These are phyloP conservation scores for Aegilops bicornis DNA, from an alignment of 176 grass and related monocot genomes.

Conservation along the genomic window DNA sequence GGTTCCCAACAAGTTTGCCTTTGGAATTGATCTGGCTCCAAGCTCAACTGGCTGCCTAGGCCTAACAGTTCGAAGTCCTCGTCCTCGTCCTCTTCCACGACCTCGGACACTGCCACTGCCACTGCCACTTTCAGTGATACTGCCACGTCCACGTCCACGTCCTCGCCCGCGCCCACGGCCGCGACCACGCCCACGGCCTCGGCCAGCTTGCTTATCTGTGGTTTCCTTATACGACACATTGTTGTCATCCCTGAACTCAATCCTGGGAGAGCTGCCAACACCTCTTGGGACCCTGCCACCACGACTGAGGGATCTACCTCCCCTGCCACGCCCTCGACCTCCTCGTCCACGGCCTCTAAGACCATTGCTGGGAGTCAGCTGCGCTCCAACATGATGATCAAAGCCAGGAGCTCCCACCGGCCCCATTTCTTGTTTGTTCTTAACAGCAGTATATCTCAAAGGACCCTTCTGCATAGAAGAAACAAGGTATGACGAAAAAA, in stretches of 20 bases:
- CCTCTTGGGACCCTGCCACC: conserved; percentile 66
- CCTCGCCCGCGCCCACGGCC: conserved; percentile 53
- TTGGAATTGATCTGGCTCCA: conserved; percentile 56
- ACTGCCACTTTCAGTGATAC: conserved; percentile 52
- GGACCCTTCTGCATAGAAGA: conserved; percentile 63
- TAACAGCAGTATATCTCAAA: conserved; percentile 52
- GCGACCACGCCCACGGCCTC: conserved; percentile 53
- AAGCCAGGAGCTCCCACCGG: conserved; percentile 39
- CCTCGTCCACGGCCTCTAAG: conserved; percentile 78
- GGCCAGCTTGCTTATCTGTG: conserved; percentile 49
- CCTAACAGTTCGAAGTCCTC: conserved; percentile 70
- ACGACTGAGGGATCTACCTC: conserved; percentile 60
- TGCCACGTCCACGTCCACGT: conserved; percentile 44
- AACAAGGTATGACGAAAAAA: neutral
- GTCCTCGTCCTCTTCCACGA: conserved; percentile 57
- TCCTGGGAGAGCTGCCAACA: conserved; percentile 41
- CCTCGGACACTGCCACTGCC: conserved; percentile 57
- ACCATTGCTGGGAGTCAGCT: conserved; percentile 43
- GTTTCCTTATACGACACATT: conserved; percentile 30
- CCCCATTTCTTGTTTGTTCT: conserved; percentile 53
- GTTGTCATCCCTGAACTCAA: conserved; percentile 44
- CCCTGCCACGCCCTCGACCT: conserved; percentile 55
- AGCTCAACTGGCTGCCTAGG: conserved; percentile 60
- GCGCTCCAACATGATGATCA: conserved; percentile 40
- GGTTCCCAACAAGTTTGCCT: conserved; percentile 63